Conservation (phyloP, 2,329 filamentous ascomycete genomes). For the Alternaria gansuensis region DNA sequence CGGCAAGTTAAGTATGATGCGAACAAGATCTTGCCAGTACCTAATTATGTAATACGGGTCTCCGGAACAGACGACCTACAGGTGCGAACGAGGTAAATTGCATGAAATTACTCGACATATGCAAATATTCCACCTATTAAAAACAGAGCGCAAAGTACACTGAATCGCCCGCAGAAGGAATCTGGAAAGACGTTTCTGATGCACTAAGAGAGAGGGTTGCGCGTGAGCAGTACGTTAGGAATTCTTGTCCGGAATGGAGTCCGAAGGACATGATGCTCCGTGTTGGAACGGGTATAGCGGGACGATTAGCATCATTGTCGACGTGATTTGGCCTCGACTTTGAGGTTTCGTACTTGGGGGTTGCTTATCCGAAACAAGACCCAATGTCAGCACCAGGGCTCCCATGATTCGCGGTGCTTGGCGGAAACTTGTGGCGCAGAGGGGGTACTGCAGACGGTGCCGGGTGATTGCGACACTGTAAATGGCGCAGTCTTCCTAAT, state of each 20-base stretch:
- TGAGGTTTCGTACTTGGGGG: neutral
- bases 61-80: slow-evolving; percentile 26
- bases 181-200: slow-evolving; percentile 16
- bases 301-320: neutral
- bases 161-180: slow-evolving; percentile 32
- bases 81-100: slow-evolving; percentile 38
- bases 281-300: slow-evolving; percentile 20
- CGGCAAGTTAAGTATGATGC: slow-evolving; percentile 21
- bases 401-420: neutral
- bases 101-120: slow-evolving; percentile 34
- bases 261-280: slow-evolving; percentile 16
- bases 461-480: neutral
- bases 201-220: slow-evolving; percentile 13
- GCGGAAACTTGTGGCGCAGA: neutral
- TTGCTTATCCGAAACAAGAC: neutral
- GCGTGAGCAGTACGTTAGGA: slow-evolving; percentile 7
- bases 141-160: slow-evolving; percentile 15
- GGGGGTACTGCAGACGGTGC: neutral
- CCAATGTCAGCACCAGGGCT: neutral
- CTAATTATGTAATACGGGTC: slow-evolving; percentile 25
- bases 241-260: slow-evolving; percentile 15
- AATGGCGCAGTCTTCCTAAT: neutral
- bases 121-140: slow-evolving; percentile 32
- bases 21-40: slow-evolving; percentile 19
- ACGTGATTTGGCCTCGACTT: neutral